phyloP scores from a whole-genome alignment of 768 basidiomycete species.

The Kwoniella sp. region DNA sequence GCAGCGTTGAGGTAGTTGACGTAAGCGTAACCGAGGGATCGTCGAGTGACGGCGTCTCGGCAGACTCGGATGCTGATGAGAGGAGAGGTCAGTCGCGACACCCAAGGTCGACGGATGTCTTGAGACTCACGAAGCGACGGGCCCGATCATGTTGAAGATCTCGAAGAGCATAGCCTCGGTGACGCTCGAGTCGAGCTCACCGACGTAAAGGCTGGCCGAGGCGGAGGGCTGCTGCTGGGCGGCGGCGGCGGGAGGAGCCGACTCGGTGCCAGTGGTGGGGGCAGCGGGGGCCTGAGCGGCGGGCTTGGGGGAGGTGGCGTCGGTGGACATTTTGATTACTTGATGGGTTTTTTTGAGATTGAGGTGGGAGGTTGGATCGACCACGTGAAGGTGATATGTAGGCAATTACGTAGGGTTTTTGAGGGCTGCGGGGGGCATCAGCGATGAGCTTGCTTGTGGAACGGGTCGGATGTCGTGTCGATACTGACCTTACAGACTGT shows the following conservation, averaged over 20 bases:
- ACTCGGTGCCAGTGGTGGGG: slow-evolving; percentile 27
- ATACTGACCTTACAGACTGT: slow-evolving; percentile 17
- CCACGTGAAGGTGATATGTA: slow-evolving; percentile 38
- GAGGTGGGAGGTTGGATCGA: slow-evolving; percentile 40
- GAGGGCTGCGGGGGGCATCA: slow-evolving; percentile 9
- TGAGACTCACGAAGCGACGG: slow-evolving; percentile 90
- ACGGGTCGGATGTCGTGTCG: background rate
- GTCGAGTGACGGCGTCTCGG: slow-evolving; percentile 98
- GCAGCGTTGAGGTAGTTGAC: slow-evolving; percentile 95
- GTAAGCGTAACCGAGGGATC: slow-evolving; percentile 98
- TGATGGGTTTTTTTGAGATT: slow-evolving; percentile 11
- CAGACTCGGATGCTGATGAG: slow-evolving; percentile 86
- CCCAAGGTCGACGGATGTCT: background rate
- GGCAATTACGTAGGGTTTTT: slow-evolving; percentile 48
- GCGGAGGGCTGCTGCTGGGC: slow-evolving; percentile 33
- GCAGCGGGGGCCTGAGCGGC: slow-evolving; percentile 30
- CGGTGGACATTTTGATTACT: slow-evolving; percentile 26
- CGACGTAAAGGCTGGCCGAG: slow-evolving; percentile 82
- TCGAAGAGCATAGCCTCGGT: slow-evolving; percentile 99
- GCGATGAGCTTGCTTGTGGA: too few relatives aligned
- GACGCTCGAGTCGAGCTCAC: slow-evolving; percentile 95
- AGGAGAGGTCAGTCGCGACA: background rate
- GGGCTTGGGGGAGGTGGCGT: slow-evolving; percentile 30
- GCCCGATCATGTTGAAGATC: slow-evolving; percentile 99
- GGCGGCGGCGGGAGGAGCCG: slow-evolving; percentile 31